A percentile compares a stretch with the other conserved stretches of the same genome.
Evolutionary conservation across 2,329 filamentous ascomycete species (phyloP).

Genomic region (Colletotrichum sp.): DNA sequence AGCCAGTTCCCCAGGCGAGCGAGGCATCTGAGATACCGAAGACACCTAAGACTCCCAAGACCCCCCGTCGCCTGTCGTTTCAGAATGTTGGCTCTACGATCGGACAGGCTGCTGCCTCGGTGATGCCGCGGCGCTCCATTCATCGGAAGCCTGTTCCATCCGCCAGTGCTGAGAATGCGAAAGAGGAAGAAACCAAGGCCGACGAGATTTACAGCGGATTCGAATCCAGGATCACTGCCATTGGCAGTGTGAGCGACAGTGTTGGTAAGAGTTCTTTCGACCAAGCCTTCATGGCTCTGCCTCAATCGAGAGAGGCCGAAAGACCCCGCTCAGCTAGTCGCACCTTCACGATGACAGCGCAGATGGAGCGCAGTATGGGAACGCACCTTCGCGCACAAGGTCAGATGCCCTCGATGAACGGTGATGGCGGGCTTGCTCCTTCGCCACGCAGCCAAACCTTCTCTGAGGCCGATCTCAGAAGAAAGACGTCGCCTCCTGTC

Average conservation of each 20-base stretch:
- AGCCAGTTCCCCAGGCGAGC: neutral
- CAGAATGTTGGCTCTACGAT: constrained; percentile 17
- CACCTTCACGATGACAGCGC: constrained; percentile 35
- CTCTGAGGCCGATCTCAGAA: constrained; percentile 29
- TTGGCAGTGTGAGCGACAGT: constrained; percentile 25
- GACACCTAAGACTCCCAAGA: neutral
- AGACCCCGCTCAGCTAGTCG: constrained; percentile 18
- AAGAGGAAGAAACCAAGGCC: neutral
- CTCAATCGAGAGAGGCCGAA: neutral
- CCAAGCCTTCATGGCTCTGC: constrained; percentile 25
- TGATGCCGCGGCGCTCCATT: constrained; percentile 17
- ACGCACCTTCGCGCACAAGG: constrained; percentile 12
- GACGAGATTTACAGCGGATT: constrained; percentile 22
- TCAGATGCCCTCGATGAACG: neutral
- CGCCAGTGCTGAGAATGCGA: neutral
- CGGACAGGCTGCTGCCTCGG: constrained; percentile 16
- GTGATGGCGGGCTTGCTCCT: neutral
- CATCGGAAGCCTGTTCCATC: constrained; percentile 17
- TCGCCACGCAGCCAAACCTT: constrained; percentile 25
- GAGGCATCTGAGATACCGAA: neutral
- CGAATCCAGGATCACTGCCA: constrained; percentile 25
- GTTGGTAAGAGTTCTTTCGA: constrained; percentile 32
- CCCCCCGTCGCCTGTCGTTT: constrained; percentile 11
- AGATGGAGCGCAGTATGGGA: constrained; percentile 29
- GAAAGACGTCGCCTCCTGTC: constrained; percentile 44